phyloP scores from a whole-genome alignment of 768 basidiomycete genomes.

The Albatrellus ellisii region DNA sequence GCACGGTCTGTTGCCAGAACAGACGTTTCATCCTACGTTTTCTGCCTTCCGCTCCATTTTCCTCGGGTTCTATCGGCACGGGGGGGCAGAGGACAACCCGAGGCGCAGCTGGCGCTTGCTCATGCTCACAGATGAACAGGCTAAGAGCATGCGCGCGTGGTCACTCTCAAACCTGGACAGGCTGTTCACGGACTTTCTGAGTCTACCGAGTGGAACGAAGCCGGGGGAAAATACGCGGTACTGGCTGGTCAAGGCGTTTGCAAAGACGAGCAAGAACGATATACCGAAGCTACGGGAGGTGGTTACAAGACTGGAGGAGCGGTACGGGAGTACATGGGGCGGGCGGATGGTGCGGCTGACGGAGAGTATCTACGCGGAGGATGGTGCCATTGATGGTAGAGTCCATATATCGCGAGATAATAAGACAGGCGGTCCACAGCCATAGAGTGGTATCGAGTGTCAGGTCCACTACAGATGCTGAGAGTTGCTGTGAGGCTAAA shows the following conservation, averaged over 20 bases:
- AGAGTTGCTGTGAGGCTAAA: not conserved
- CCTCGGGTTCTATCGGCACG: conserved; percentile 59
- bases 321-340: conserved; percentile 34
- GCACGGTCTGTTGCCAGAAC: too few relatives aligned
- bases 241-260: conserved; percentile 59
- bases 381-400: not conserved
- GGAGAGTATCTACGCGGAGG: conserved; percentile 22
- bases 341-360: conserved; percentile 33
- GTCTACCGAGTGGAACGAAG: conserved; percentile 30
- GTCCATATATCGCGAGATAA: not conserved
- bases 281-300: conserved; percentile 34
- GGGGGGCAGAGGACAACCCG: conserved; percentile 13
- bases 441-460: not conserved
- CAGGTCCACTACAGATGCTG: not conserved
- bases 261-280: conserved; percentile 43
- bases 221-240: conserved; percentile 38
- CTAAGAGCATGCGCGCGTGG: conserved; percentile 27
- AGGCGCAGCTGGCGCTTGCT: not conserved
- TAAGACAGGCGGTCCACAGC: not conserved
- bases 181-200: conserved; percentile 51
- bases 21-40: conserved; percentile 29
- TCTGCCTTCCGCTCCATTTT: conserved; percentile 61
- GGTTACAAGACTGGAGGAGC: conserved; percentile 41
- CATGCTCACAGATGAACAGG: not conserved
- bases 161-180: conserved; percentile 38